Base-by-base conservation (phyloP, 2,329 filamentous ascomycete genomes). In the Fusarium subglutinans region DNA sequence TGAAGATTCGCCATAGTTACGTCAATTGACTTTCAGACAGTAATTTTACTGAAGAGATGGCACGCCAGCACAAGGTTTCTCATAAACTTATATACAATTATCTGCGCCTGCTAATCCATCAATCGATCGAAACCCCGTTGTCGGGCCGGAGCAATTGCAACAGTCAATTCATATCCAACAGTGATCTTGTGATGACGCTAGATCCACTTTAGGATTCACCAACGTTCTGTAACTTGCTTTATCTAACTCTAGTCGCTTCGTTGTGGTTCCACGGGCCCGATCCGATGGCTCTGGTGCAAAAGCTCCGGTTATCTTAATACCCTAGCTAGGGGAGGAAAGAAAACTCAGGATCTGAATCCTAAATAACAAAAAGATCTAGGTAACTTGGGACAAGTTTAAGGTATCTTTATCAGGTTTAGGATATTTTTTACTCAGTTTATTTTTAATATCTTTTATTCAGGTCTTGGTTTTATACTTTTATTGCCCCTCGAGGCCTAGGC, bases 21-120 rank as follows among this genome's bases (percentile, higher is more conserved):
- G 55, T 15, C 18, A 40, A 20, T n/a, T 0, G 2, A 3, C 3
- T 10, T 6, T 10, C 6, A 38, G 2, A 22, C 1, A n/a, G 7
- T 1, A n/a, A 26, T 10, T 9, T 4, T 6, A 9, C 2, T 2
- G 5, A 11, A 28, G 4, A 6, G 14, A 14, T 2, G 18, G 28
- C 2, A 12, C 14, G 17, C 3, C 1, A 8, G 51, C 0, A 22
- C 5, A 13, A 28, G 51, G 20, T 8, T 14, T 13, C 5, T 2
- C 8, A 22, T 40, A n/a, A 28, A 24, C 51, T 28, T 54, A 28
- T 54, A 54, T 54, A 38, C 7, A 0, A 6, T 11, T 6, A 24
- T 20, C 8, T 22, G 1, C 13, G 20, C 7, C 13, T 8, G 35
- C 33, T 15, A 15, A 11, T 24, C 24, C 35, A 17, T 38, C 35